Evolutionary conservation across 768 basidiomycete genomes (phyloP).

Genomic region (Guyanaporus albipodus): DNA sequence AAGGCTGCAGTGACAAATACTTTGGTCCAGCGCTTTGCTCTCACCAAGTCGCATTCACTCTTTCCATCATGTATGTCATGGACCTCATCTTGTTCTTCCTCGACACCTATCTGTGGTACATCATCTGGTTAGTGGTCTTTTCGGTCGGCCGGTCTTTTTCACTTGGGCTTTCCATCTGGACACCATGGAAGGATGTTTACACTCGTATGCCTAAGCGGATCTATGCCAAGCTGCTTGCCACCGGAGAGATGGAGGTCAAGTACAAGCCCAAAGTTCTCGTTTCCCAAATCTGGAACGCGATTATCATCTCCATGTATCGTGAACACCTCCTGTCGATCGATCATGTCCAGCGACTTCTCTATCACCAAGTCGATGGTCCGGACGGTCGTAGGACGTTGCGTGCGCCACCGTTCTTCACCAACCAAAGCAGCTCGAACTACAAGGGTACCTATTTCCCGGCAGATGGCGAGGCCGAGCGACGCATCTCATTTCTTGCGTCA

Average conservation of each 20-base stretch:
- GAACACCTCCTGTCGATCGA: conserved; percentile 97
- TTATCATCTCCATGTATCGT: conserved; percentile 99
- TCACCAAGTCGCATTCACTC: conserved; percentile 91
- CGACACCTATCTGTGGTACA: conserved; percentile 99
- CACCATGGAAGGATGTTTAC: conserved; percentile 97
- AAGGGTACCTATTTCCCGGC: conserved; percentile 88
- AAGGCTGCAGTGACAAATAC: conserved; percentile 80
- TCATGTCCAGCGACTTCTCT: conserved; percentile 94
- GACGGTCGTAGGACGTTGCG: conserved; percentile 90
- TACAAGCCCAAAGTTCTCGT: conserved; percentile 99
- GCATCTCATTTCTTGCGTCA: conserved; percentile 98
- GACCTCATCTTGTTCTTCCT: conserved; percentile 97
- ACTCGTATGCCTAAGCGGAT: conserved; percentile 96
- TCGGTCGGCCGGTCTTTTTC: conserved; percentile 87
- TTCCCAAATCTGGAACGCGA: conserved; percentile 98
- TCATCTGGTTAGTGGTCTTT: conserved; percentile 97
- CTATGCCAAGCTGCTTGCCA: conserved; percentile 94
- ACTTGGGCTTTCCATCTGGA: conserved; percentile 96
- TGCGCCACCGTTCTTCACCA: conserved; percentile 97
- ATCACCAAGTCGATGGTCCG: conserved; percentile 91
- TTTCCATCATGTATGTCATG: conserved; percentile 99
- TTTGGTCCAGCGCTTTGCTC: conserved; percentile 80
- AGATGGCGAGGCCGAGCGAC: conserved; percentile 93
- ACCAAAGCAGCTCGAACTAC: conserved; percentile 68
- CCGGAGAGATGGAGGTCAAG: conserved; percentile 97